Evolutionary conservation across 2,329 filamentous ascomycete genomes (phyloP).

Genomic region (Cladosporium colombiae): DNA sequence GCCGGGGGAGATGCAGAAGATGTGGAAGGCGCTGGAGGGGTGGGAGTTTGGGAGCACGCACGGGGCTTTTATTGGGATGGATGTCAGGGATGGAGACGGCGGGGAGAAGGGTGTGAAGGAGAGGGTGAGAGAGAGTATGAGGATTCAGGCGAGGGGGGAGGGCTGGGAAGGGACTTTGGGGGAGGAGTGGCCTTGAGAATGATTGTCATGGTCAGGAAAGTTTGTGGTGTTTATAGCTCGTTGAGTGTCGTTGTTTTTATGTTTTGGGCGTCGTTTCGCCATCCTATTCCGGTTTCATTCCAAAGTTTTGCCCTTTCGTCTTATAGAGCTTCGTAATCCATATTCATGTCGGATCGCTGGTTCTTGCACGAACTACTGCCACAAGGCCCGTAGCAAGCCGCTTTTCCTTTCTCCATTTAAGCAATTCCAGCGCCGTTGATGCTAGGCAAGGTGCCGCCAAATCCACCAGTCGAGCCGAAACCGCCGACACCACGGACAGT

Average conservation of each 20-base stretch:
- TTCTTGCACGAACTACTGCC: neutral
- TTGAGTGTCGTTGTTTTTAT: neutral
- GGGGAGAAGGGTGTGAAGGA: slow-evolving; percentile 52
- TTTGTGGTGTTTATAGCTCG: neutral
- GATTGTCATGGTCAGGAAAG: no score
- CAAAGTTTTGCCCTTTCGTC: neutral
- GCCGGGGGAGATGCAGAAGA: slow-evolving; percentile 62
- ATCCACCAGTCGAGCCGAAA: slow-evolving; percentile 80
- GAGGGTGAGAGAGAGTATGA: slow-evolving; percentile 72
- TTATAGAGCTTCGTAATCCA: neutral
- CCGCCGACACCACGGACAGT: slow-evolving; percentile 88
- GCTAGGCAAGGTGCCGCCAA: slow-evolving; percentile 37
- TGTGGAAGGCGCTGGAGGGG: slow-evolving; percentile 67
- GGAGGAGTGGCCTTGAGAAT: slow-evolving; percentile 24
- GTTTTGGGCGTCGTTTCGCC: neutral
- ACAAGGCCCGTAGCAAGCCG: neutral
- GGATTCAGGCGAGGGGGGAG: slow-evolving; percentile 61
- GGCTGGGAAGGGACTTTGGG: slow-evolving; percentile 29
- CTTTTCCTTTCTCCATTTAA: neutral
- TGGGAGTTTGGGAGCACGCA: slow-evolving; percentile 67
- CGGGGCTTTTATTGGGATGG: slow-evolving; percentile 65
- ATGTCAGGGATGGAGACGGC: slow-evolving; percentile 52
- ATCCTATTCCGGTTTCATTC: no score
- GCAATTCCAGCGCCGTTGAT: slow-evolving; percentile 28
- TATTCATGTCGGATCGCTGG: neutral